Evolutionary conservation across 768 basidiomycete genomes (phyloP).

Genomic region (Cantharellus cinnabarinus): DNA sequence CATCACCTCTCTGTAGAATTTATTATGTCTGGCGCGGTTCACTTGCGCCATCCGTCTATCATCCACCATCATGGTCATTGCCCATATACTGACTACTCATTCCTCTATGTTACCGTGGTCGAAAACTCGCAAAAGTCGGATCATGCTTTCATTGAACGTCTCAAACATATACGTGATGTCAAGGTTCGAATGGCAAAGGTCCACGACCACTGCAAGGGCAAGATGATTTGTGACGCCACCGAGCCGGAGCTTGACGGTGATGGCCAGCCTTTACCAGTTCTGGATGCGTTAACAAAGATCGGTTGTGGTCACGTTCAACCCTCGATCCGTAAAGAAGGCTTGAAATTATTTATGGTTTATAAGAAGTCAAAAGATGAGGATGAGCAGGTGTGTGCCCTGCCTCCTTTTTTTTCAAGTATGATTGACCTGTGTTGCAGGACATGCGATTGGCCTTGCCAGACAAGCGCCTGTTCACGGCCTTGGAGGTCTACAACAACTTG

Average conservation of each 20-base stretch:
- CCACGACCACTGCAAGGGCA: conserved; percentile 73
- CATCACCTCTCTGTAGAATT: neutral
- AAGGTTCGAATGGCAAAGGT: conserved; percentile 75
- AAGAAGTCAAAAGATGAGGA: conserved; percentile 90
- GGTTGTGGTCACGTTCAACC: conserved; percentile 93
- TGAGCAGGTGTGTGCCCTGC: conserved; percentile 42
- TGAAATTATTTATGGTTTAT: conserved; percentile 88
- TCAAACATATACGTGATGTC: conserved; percentile 68
- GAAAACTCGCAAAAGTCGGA: conserved; percentile 36
- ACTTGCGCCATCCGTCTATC: too few species aligned
- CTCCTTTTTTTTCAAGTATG: conserved; percentile 1
- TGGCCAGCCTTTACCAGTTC: conserved; percentile 23
- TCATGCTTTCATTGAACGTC: conserved; percentile 65
- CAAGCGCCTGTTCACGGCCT: conserved; percentile 61
- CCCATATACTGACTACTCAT: neutral
- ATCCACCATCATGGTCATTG: too few species aligned
- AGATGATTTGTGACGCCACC: conserved; percentile 75
- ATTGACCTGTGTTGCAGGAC: conserved; percentile 28
- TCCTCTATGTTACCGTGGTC: neutral
- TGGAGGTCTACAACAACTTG: conserved; percentile 83
- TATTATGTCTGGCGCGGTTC: too few species aligned
- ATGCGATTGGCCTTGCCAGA: conserved; percentile 64
- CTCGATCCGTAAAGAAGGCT: conserved; percentile 73
- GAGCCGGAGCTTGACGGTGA: conserved; percentile 66
- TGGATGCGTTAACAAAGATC: conserved; percentile 67